These are phyloP conservation scores for Cladosporium sp. DNA, from an alignment of 2,329 filamentous ascomycete genomes.

Conservation along the genomic window DNA sequence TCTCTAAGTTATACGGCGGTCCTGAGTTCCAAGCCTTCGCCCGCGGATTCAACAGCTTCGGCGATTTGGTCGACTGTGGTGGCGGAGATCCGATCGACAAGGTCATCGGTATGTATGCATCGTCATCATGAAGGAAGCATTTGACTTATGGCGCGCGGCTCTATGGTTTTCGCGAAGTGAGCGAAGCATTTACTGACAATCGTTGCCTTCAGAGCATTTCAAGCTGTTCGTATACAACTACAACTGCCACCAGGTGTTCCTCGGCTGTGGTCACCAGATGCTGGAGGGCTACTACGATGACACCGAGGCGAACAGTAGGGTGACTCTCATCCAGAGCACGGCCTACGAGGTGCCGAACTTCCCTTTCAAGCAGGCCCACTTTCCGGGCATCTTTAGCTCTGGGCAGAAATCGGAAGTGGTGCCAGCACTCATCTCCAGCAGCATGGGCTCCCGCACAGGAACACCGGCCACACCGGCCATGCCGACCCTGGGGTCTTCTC, in stretches of 20 bases:
- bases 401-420: too few relatives aligned
- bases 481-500: background rate
- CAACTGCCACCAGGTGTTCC: constrained; percentile 57
- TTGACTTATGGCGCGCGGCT: too few relatives aligned
- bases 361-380: constrained; percentile 49
- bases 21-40: constrained; percentile 47
- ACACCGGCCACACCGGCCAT: too few relatives aligned
- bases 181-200: constrained; percentile 2
- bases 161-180: background rate
- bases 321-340: constrained; percentile 55
- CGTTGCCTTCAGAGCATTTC: constrained; percentile 45
- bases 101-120: constrained; percentile 42
- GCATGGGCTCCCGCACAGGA: constrained; percentile 19
- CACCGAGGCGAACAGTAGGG: constrained; percentile 36
- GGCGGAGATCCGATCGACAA: constrained; percentile 51
- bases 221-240: constrained; percentile 53
- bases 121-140: too few relatives aligned
- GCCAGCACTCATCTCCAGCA: constrained; percentile 28
- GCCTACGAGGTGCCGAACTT: constrained; percentile 49
- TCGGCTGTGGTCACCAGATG: constrained; percentile 54
- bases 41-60: constrained; percentile 55
- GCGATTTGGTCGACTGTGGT: constrained; percentile 59
- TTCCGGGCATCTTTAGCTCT: constrained; percentile 52
- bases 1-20: constrained; percentile 21
- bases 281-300: constrained; percentile 49